Conservation (phyloP, 371 early-diverging fungal genomes). For the Rhizopus arrhizus region DNA sequence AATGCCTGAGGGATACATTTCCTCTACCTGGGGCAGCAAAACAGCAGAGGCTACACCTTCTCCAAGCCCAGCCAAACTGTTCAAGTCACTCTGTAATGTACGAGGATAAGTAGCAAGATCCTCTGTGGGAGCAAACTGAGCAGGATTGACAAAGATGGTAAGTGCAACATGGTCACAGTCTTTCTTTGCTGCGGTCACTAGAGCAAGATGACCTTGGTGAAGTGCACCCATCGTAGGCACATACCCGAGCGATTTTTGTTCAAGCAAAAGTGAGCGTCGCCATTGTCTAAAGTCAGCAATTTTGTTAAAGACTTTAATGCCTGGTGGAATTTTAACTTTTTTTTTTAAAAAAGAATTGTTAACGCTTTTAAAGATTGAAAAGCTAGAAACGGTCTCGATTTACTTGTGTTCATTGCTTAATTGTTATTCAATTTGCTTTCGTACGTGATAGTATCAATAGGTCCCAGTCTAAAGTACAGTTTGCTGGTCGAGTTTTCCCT, state of each 20-base stretch:
- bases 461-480: too few species aligned
- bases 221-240: constrained; percentile 93
- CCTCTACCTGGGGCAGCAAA: constrained; percentile 79
- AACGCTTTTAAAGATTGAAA: too few species aligned
- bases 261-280: constrained; percentile 55
- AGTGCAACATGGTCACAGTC: constrained; percentile 75
- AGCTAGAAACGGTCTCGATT: too few species aligned
- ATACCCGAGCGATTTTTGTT: constrained; percentile 66
- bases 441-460: too few species aligned
- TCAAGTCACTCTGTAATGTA: constrained; percentile 74
- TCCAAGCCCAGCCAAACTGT: constrained; percentile 52
- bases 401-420: too few species aligned
- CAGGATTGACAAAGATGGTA: constrained; percentile 95
- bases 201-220: constrained; percentile 84
- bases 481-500: too few species aligned
- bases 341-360: background rate
- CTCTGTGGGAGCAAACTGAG: constrained; percentile 96
- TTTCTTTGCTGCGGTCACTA: constrained; percentile 67
- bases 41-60: constrained; percentile 60
- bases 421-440: too few species aligned
- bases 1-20: constrained; percentile 95
- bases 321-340: constrained; percentile 43
- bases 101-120: constrained; percentile 92
- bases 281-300: constrained; percentile 68
- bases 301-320: constrained; percentile 62